Evolutionary conservation across 1,139 yeast genomes (phyloP), one percentile per base, ranked within the genome.

Genomic region (Petasospora rhodanensis): DNA sequence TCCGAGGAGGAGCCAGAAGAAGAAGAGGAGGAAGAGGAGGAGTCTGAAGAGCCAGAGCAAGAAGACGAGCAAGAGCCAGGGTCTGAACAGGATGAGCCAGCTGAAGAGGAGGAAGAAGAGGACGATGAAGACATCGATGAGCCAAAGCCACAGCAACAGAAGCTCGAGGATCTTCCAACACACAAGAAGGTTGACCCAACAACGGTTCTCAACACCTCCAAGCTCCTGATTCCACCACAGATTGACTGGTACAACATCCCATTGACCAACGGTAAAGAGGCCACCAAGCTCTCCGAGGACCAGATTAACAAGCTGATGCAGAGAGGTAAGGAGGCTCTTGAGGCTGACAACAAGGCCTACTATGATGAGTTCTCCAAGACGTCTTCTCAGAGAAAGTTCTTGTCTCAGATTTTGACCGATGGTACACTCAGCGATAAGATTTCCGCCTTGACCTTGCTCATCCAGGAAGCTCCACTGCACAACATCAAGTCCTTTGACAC

Each of bases 401-500:
- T 89, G 71, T 73, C 91, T 1, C 95, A 91, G 59, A 81, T 91
- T 45, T 71, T 91, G 52, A 70, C 89, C 6, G 83, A 79, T 44
- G 99, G 99, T 83, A 91, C 99, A 0, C 70, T 91, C 48, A 81
- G 79, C 51, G 99, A 91, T 80, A 89, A 91, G 62, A 84, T 91
- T 38, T 85, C 96, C 29, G 96, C 98, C 0, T 70, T 91, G 52
- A 89, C 98, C 0, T 73, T 91, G 55, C 67, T 91, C 55, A 76
- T 89, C 30, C 97, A 91, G 56, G 98, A 91, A 62, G 87, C 97
- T 4, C 98, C 99, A 5, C 58, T 87, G 38, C 98, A 91, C 56
- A 84, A 93, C 46, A 56, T 80, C 39, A 84, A 85, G 56, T 87
- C 95, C 1, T 66, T 93, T 37, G 95, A 86, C 43, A 79, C 81